Evolutionary conservation across 2,329 filamentous ascomycete species (phyloP), one percentile per base, ranked within the genome.

Genomic region (Hortaea werneckii): DNA sequence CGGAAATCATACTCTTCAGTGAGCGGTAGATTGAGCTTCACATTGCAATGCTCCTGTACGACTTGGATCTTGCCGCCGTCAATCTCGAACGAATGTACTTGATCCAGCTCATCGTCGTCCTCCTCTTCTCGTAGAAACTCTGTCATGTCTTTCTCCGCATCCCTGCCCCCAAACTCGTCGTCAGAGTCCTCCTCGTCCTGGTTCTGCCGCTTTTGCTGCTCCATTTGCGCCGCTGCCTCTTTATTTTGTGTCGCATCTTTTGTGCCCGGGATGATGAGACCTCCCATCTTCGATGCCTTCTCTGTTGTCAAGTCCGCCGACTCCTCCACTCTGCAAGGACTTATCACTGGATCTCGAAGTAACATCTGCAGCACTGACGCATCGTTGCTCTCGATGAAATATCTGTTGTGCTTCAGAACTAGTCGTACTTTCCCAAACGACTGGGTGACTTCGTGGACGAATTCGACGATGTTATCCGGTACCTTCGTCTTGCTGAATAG

Each of bases 1-100:
- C 88, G 78, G 66, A 96, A 98, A 64, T 98, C 92, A 65, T 98
- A 98, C 67, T 98, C 92, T 64, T 96, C 89, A 6, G 95, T 78
- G 6, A 95, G 83, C 3, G 92, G 92, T 51, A 87, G 84, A 27
- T 83, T 84, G 42, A 98, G 80, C 40, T 85, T 83, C 43, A 94
- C 77, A 30, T 64, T 63, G 60, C 92, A 96, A 48, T 87, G 83
- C 65, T 92, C 88, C 59, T 94, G 87, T 1, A 96, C 89, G 2
- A 76, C 76, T 67, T 95, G 88, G 37, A 95, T 88, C 39, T 82
- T 80, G 50, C 80, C 78, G 54, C 89, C 85, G 2, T 79, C 78
- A 49, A 98, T 94, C 59, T 96, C 85, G 59, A 98, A 96, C 1
- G 89, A 85, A 63, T 96, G 90, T 4, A 95, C 88, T 32, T 87